These are phyloP conservation scores for Phytophthora cryptogea DNA, from an alignment of 352 stramenopile genomes.

Conservation along the genomic window DNA sequence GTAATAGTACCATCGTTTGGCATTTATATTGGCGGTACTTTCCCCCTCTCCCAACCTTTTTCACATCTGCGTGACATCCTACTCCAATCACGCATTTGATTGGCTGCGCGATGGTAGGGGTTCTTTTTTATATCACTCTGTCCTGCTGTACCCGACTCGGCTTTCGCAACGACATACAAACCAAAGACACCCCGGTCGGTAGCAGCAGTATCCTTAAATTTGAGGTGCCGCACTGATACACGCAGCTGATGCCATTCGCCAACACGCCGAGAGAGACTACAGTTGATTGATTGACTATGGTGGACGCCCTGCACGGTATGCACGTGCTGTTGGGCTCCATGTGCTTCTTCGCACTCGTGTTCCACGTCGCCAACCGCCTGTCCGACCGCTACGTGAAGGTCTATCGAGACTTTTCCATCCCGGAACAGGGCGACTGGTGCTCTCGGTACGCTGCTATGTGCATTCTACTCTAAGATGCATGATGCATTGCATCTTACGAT, in stretches of 20 bases:
- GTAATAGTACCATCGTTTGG: not conserved
- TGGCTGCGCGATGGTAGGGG: not conserved
- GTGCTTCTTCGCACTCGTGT: conserved; percentile 62
- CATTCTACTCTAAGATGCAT: no score
- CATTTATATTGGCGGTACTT: conserved; percentile 3
- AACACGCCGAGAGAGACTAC: not conserved
- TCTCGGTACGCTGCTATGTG: conserved; percentile 50
- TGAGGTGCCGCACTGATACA: conserved; percentile 21
- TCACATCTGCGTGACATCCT: conserved; percentile 1
- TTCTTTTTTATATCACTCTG: not conserved
- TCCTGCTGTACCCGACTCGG: not conserved
- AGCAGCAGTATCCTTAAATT: not conserved
- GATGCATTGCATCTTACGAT: conserved; percentile 1
- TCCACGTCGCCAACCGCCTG: conserved; percentile 52
- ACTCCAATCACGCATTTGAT: conserved; percentile 2
- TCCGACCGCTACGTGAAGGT: conserved; percentile 61
- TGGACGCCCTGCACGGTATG: conserved; percentile 33
- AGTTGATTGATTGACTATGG: conserved; percentile 6
- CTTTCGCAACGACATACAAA: no score
- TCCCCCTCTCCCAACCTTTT: not conserved
- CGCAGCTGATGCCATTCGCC: conserved; percentile 22
- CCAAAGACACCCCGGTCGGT: not conserved
- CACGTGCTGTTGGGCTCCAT: conserved; percentile 58
- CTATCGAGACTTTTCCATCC: conserved; percentile 70
- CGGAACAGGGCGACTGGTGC: conserved; percentile 81